Evolutionary conservation across 495 filamentous ascomycete genomes (phyloP), one percentile per base, ranked within the genome.

Genomic region (Daldinia loculata): DNA sequence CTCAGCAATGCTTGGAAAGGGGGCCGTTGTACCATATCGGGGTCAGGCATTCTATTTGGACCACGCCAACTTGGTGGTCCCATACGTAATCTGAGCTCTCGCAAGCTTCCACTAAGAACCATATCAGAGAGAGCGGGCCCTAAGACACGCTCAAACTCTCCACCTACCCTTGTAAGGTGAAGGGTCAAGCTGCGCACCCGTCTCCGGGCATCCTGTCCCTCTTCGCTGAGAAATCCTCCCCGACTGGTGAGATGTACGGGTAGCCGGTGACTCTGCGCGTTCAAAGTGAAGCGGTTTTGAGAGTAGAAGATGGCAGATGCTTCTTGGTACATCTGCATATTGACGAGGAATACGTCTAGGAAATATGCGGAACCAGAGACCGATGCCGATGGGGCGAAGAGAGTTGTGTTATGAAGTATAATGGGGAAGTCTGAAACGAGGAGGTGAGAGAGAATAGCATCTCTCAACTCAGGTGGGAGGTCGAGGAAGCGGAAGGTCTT

Each of bases 381-480:
- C 6, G 36, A 41, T 30, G 19, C 22, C 30, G 65, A 52, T 15
- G 24, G 51, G 4, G 56, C 53, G 57, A 71, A 75, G 27, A 70
- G 38, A 24, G 66, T 75, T n/a, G 34, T 38, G 39, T 67, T 70
- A 17, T 75, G 69, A 22, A 77, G 72, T 26, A 75, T 65, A n/a
- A 75, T 68, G 19, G 39, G 66, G n/a, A 51, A 67, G 26, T 72
- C 61, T 17, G 66, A 72, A 38, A 74, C 64, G 27, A 76, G 63
- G 15, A 75, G 27, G 26, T 75, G 38, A 5, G 69, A 57, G 30
- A 99, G 81, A 73, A 98, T 96, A 63, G 84, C 83, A 74, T 94
- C 89, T 52, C 95, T 89, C 36, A 91, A 86, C 6, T 94, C 89
- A 55, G 81, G 70, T 3, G 95, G 95, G 12, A 99, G 87, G 76